Base-by-base conservation (phyloP, 1,284 basidiomycete species). In the Paramarasmius palmivorus region DNA sequence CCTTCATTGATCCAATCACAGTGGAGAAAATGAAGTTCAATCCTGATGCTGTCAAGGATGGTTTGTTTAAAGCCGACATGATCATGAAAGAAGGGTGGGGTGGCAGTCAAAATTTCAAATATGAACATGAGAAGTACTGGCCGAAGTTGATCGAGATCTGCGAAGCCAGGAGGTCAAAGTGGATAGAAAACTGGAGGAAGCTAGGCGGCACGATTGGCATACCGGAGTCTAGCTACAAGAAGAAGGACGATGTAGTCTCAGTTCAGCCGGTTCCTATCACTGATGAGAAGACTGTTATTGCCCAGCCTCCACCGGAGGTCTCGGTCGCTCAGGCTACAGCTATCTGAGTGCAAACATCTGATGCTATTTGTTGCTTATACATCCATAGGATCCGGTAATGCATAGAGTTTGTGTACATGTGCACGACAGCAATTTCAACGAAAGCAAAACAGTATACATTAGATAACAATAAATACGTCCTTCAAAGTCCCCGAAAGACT, bases 1-100 rank as follows among this genome's bases (percentile, higher is more conserved):
- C 95, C 0, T 84, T 92, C 66, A 79, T 91, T 48, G 89, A 91
- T 68, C 86, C 88, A 6, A 64, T 93, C 60, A 96, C 95, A 0
- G 85, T 89, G 10, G 60, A 73, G 34, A 89, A 89, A 63, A 73
- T 89, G 65, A 75, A 81, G 53, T 89, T 92, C 70, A 90, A 92
- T 62, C 86, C 87, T 1, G 60, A 78, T 29, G 73, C 81, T 39
- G 66, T 84, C 54, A 67, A 80, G 26, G 86, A 90, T 14, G 79
- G 78, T 1, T 66, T 87, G 22, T 88, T 89, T 65, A 68, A 71
- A 1, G 64, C 74, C 3, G 80, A 84, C 35, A 78, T 79, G 69
- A 69, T 88, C 34, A 79, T 87, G 70, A 72, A 70, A 10, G 77
- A 82, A 35, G 68, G 74, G 62, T 90, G 88, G 85, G 78, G 77